Evolutionary conservation across 2,329 filamentous ascomycete species (phyloP).

Genomic region (Cryphonectria parasitica): DNA sequence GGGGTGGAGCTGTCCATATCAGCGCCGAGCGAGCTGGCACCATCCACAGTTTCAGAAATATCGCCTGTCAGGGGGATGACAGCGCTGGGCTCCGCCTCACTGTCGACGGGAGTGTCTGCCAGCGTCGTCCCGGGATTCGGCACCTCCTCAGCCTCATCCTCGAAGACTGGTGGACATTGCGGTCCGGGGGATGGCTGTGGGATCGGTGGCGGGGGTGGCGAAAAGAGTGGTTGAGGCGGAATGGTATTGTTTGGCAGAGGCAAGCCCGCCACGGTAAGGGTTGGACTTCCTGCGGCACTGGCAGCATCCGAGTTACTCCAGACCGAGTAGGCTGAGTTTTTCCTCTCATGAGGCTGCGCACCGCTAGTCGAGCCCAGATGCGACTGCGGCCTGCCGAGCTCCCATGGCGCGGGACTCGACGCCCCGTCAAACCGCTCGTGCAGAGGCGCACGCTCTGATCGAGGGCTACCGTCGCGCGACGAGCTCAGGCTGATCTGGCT

Average conservation of each 20-base stretch:
- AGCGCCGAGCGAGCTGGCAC: not conserved
- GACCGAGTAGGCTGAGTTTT: conserved; percentile 54
- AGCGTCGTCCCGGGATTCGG: conserved; percentile 36
- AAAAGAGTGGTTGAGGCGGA: conserved; percentile 34
- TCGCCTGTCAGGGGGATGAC: not conserved
- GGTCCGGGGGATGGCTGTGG: conserved; percentile 33
- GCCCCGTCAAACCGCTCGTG: conserved; percentile 48
- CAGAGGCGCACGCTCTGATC: conserved; percentile 48
- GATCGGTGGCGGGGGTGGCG: conserved; percentile 33
- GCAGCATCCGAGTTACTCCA: conserved; percentile 53
- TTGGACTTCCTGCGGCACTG: conserved; percentile 55
- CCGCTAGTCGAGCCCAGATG: conserved; percentile 22
- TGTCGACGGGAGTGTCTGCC: conserved; percentile 25
- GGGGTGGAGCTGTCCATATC: not conserved
- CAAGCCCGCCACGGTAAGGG: conserved; percentile 46
- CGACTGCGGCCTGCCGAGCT: conserved; percentile 32
- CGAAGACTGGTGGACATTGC: conserved; percentile 45
- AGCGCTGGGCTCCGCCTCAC: not conserved
- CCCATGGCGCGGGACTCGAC: conserved; percentile 45
- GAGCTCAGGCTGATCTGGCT: conserved; percentile 75
- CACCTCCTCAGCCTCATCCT: conserved; percentile 42
- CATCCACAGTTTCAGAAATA: not conserved
- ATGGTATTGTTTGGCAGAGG: conserved; percentile 22
- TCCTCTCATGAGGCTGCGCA: conserved; percentile 44
- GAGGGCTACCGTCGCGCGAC: conserved; percentile 55